Evolutionary conservation across 2,329 filamentous ascomycete genomes (phyloP).

Genomic region (Fonsecaea pugnacius): DNA sequence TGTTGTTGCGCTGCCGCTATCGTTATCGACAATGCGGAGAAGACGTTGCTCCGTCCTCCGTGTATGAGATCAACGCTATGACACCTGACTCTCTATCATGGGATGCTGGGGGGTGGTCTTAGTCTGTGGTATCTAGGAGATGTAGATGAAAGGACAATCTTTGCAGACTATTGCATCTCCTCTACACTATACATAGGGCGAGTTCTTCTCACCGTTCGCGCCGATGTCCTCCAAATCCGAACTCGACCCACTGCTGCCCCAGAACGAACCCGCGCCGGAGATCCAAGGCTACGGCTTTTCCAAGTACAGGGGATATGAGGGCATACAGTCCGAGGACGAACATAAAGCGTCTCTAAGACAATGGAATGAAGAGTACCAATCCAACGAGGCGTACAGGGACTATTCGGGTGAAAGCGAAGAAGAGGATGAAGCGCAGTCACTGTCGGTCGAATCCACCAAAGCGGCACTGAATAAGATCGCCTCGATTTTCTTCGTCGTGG

Average conservation of each 20-base stretch:
- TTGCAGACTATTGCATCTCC: not conserved
- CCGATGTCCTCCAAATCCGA: constrained; percentile 30
- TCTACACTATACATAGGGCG: not conserved
- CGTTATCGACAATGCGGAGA: constrained; percentile 1
- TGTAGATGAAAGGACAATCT: not conserved
- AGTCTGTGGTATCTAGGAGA: not conserved
- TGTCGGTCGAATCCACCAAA: constrained; percentile 21
- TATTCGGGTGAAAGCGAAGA: constrained; percentile 6
- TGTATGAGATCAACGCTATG: not conserved
- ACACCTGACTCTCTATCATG: not conserved
- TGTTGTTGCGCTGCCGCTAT: not conserved
- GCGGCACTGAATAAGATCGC: constrained; percentile 28
- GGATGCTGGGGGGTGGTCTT: not conserved
- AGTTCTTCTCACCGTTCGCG: not conserved
- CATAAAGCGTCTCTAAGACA: constrained; percentile 8
- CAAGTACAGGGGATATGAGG: constrained; percentile 12
- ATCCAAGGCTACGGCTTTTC: constrained; percentile 35
- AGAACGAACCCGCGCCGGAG: constrained; percentile 37
- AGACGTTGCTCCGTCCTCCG: not conserved
- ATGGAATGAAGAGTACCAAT: constrained; percentile 12
- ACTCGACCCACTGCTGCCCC: constrained; percentile 37
- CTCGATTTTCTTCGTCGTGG: constrained; percentile 33
- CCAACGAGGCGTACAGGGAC: not conserved
- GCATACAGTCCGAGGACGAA: constrained; percentile 14
- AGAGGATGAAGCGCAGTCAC: constrained; percentile 26